Conservation (phyloP, 441 rosid genomes). For the Adansonia grandidieri region DNA sequence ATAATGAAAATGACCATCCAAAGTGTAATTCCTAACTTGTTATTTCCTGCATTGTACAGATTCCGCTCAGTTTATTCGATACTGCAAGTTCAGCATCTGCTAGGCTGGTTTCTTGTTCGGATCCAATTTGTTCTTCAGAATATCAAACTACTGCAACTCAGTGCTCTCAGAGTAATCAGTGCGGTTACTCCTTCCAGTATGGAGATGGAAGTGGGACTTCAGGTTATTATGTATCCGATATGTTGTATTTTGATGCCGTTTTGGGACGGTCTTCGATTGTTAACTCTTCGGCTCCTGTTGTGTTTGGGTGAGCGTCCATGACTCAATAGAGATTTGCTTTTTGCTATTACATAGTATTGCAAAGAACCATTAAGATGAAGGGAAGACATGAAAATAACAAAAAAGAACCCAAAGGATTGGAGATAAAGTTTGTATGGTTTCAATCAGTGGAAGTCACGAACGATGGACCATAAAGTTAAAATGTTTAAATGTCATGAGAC, state of each 20-base stretch:
- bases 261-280: constrained; percentile 45
- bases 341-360: not conserved
- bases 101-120: constrained; percentile 60
- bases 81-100: constrained; percentile 56
- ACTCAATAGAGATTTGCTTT: too few relatives aligned
- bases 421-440: too few relatives aligned
- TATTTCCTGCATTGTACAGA: constrained; percentile 30
- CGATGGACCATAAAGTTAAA: too few relatives aligned
- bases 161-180: constrained; percentile 58
- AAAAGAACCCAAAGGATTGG: not conserved
- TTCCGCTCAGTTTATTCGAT: constrained; percentile 66
- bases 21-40: not conserved
- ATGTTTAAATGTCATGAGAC: too few relatives aligned
- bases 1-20: too few relatives aligned
- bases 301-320: not conserved
- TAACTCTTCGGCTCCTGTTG: not conserved
- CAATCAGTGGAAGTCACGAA: too few relatives aligned
- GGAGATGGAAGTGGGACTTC: constrained; percentile 82
- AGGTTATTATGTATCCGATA: constrained; percentile 65
- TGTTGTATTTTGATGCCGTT: constrained; percentile 54
- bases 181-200: constrained; percentile 68
- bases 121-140: constrained; percentile 56
- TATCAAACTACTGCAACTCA: constrained; percentile 55
- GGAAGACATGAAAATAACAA: not conserved
- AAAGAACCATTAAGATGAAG: not conserved